Evolutionary conservation across 1,139 yeast genomes (phyloP), one percentile per base, ranked within the genome.

Genomic region (Pichia sp.): DNA sequence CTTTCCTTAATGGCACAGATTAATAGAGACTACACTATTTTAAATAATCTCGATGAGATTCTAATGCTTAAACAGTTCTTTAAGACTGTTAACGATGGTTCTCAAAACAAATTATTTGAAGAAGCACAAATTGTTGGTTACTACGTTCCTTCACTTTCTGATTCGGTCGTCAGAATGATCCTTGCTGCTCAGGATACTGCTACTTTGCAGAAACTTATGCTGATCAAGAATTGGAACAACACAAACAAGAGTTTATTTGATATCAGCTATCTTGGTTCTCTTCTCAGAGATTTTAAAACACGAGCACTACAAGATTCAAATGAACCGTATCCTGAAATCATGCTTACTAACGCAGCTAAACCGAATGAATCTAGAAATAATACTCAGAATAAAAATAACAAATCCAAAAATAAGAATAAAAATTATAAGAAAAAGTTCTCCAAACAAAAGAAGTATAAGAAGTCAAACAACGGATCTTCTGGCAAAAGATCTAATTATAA

Each of bases 101-200:
- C 42, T 31, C n/a, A 2, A 26, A 38, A 43, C 11, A 38, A 8
- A 10, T 4, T 43, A 8, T 4, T 38, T 2, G 46, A 43, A 38
- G 32, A 43, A 39, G 41, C 42, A 6, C 41, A 38, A 39, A 43
- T 43, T n/a, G 46, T 39, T 38, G 41, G 46, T 9, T 43, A 32
- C 27, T 36, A 37, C 11, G 10, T 32, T 34, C 36, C 38, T 11
- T 43, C 40, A 4, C 8, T 35, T 5, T 28, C 45, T 7, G 34
- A 36, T 11, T 8, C 36, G n/a, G 25, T 35, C 11, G 39, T 42
- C n/a, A 30, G 40, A 42, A 36, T 31, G 40, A 35, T 42, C 7
- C 37, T 42, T 2, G 40, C 34, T n/a, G 25, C 40, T 36, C 40
- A 34, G n/a, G 39, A 42, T 32, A 25, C 29, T 28, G 31, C 35